These are phyloP conservation scores for Penicillium sp. DNA, from an alignment of 2,329 filamentous ascomycete genomes.

Conservation along the genomic window DNA sequence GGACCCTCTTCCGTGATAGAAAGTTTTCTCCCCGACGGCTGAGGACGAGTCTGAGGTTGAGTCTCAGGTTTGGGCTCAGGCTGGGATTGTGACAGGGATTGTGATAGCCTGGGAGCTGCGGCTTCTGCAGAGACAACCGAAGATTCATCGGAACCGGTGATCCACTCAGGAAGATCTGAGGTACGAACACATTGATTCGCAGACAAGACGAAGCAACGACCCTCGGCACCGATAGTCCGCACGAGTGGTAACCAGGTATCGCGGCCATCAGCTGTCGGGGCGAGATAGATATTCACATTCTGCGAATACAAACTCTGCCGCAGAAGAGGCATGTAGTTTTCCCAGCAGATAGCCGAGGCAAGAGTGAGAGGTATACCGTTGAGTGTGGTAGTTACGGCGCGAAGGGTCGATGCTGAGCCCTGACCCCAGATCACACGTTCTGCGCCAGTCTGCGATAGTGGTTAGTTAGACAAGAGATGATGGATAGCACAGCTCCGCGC, in stretches of 20 bases:
- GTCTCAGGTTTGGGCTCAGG: background rate
- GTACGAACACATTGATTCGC: conserved; percentile 78
- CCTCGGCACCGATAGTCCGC: conserved; percentile 79
- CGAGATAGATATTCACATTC: conserved; percentile 89
- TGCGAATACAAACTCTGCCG: conserved; percentile 86
- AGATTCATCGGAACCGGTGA: conserved; percentile 39
- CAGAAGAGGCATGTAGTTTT: conserved; percentile 94
- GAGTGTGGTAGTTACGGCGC: conserved; percentile 78
- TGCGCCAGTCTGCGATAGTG: conserved; percentile 72
- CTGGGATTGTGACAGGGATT: background rate
- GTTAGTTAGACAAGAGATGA: background rate
- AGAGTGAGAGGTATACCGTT: conserved; percentile 79
- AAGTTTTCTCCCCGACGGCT: conserved; percentile 17
- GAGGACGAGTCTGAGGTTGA: background rate
- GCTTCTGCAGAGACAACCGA: conserved; percentile 24
- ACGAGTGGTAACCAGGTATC: conserved; percentile 82
- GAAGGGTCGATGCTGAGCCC: conserved; percentile 76
- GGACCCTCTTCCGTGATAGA: conserved; percentile 46
- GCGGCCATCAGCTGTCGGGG: conserved; percentile 83
- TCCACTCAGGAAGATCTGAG: conserved; percentile 62
- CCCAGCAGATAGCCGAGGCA: conserved; percentile 91
- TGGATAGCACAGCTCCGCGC: background rate
- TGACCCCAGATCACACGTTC: conserved; percentile 90
- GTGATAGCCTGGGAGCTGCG: background rate
- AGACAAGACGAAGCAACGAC: conserved; percentile 83